Percentiles rank a stretch among this genome's conserved stretches.
Evolutionary conservation across 805 yeast genomes (phyloP).

Genomic region (Wickerhamomyces bisporus): DNA sequence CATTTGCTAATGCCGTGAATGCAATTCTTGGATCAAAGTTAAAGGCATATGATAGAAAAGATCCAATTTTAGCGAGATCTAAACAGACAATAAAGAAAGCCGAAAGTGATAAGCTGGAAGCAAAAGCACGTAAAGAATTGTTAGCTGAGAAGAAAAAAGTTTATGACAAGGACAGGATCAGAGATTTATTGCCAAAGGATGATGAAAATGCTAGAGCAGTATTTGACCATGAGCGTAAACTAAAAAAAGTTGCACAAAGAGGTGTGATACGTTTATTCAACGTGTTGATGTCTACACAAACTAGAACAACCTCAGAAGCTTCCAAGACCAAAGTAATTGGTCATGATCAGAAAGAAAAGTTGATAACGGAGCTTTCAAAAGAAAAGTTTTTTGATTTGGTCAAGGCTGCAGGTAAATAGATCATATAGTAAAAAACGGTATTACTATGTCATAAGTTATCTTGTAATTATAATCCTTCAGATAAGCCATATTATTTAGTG

Average conservation of each 20-base stretch:
- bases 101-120: conserved; percentile 77
- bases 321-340: conserved; percentile 38
- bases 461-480: background rate
- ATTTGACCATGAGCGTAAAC: conserved; percentile 60
- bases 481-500: no score
- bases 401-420: conserved; percentile 59
- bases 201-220: conserved; percentile 52
- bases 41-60: conserved; percentile 83
- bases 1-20: conserved; percentile 76
- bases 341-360: conserved; percentile 46
- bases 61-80: conserved; percentile 88
- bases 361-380: conserved; percentile 76
- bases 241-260: conserved; percentile 78
- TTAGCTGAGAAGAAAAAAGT: conserved; percentile 64
- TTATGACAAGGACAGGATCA: conserved; percentile 63
- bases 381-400: conserved; percentile 87
- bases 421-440: background rate
- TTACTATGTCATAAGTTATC: background rate
- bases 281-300: conserved; percentile 77
- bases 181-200: conserved; percentile 59
- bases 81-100: conserved; percentile 62
- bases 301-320: conserved; percentile 47
- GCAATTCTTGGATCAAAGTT: conserved; percentile 81
- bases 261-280: conserved; percentile 85
- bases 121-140: conserved; percentile 70